These are phyloP conservation scores for Akanthomyces uredinophilus DNA, from an alignment of 2,329 filamentous ascomycete genomes.

Conservation along the genomic window DNA sequence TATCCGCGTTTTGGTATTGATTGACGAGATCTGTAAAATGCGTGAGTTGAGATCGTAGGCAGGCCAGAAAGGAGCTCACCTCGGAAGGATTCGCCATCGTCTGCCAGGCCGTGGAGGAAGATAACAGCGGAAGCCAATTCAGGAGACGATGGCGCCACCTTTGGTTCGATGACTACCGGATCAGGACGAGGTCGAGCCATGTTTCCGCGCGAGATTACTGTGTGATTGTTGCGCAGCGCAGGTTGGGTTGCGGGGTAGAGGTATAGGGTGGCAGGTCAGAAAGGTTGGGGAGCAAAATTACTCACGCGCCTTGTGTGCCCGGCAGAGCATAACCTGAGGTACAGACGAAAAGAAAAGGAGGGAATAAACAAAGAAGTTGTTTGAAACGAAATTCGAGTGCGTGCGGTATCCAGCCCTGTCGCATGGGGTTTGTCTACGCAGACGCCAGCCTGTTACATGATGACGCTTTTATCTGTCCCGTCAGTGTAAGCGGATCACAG, in stretches of 20 bases:
- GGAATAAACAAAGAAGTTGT: too few species aligned
- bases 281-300: too few species aligned
- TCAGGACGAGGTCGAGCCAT: not conserved
- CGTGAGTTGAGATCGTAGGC: not conserved
- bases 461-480: too few species aligned
- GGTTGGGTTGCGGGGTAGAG: not conserved
- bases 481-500: too few species aligned
- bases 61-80: not conserved
- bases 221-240: not conserved
- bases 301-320: too few species aligned
- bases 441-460: too few species aligned
- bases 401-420: too few species aligned
- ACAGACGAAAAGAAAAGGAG: too few species aligned
- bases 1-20: not conserved
- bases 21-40: not conserved
- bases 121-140: not conserved
- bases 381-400: too few species aligned
- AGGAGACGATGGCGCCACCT: not conserved
- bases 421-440: too few species aligned
- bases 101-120: conserved; percentile 1
- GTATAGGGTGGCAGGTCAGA: not conserved
- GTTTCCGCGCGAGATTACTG: not conserved
- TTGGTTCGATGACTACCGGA: not conserved
- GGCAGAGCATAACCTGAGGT: too few species aligned
- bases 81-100: conserved; percentile 5